Evolutionary conservation across 2,329 filamentous ascomycete genomes (phyloP).

Genomic region (Aureobasidium sp.): DNA sequence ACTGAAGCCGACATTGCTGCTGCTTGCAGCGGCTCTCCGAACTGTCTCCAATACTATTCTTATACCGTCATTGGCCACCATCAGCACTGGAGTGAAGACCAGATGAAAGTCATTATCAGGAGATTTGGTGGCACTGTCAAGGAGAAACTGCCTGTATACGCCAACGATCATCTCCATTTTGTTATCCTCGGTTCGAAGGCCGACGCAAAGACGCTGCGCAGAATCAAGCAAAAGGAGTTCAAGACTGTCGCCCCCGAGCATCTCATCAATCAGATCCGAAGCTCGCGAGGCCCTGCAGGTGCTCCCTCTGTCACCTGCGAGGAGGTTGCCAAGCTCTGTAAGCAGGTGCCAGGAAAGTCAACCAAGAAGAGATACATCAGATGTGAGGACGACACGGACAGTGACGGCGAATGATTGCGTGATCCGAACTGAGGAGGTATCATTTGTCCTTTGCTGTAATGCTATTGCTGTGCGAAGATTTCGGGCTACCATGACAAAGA

Average conservation of each 20-base stretch:
- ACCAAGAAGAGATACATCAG: not conserved
- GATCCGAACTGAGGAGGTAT: too few species aligned
- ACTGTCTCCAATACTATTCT: constrained; percentile 2
- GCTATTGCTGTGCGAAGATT: too few species aligned
- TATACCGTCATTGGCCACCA: constrained; percentile 18
- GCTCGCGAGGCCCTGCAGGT: not conserved
- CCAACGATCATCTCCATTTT: constrained; percentile 1
- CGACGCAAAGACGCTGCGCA: not conserved
- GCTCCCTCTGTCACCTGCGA: not conserved
- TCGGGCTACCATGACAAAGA: too few species aligned
- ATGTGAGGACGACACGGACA: not conserved
- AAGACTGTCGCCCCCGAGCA: not conserved
- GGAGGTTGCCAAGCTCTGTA: not conserved
- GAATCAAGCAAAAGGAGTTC: not conserved
- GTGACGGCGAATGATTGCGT: too few species aligned
- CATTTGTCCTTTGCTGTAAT: too few species aligned
- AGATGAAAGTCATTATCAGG: constrained; percentile 14
- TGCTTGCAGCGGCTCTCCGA: constrained; percentile 9
- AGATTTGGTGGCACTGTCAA: constrained; percentile 16
- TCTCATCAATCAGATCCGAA: not conserved
- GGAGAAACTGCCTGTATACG: not conserved
- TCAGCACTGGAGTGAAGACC: constrained; percentile 14
- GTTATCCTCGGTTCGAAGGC: constrained; percentile 18
- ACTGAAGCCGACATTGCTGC: not conserved
- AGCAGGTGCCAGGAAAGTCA: not conserved